Base-by-base conservation (phyloP, 495 filamentous ascomycete genomes). In the Penicillium lividum region DNA sequence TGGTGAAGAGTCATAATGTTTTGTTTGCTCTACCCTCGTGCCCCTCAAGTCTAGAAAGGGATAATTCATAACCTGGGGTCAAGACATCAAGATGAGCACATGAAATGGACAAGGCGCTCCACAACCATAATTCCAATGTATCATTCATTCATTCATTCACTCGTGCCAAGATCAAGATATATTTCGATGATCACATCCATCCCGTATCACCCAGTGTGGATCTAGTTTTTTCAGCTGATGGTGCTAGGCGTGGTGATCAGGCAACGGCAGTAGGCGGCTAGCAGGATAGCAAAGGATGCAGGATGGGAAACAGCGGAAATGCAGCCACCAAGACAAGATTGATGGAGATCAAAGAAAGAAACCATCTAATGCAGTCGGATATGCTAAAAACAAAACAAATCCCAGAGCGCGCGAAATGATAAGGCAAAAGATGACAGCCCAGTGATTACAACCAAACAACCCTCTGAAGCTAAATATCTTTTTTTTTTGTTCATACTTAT, bases 101-200 rank as follows among this genome's bases (percentile, higher is more conserved):
- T 47, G 40, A 51, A 25, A 36, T n/a, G 38, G 18, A 51, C 38
- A 50, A 29, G 43, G 10, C 29, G 48, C 25, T 48, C 6, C 8
- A 53, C 42, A 16, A 42, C 42, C 11, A 33, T 36, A 28, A 43
- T 54, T 59, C 42, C 47, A 46, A 65, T 63, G 55, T 65, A 59
- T 70, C 45, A 57, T 72, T 75, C 73, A 66, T 77, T 75, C 67
- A 72, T 70, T 75, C 72, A 65, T 75, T 73, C 64, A 72, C 72
- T 76, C 73, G 56, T 76, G 64, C 65, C 67, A 67, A 40, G 61
- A 68, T 58, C 57, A 59, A 49, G 55, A 46, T 40, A 64, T 30
- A 54, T 59, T 42, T 55, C 50, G 25, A 53, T 51, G 57, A 49
- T 29, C 28, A 40, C 56, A 40, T 52, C 42, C 51, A 43, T 54